phyloP scores from a whole-genome alignment of 2,329 filamentous ascomycete genomes.

The Drechslera avenae region DNA sequence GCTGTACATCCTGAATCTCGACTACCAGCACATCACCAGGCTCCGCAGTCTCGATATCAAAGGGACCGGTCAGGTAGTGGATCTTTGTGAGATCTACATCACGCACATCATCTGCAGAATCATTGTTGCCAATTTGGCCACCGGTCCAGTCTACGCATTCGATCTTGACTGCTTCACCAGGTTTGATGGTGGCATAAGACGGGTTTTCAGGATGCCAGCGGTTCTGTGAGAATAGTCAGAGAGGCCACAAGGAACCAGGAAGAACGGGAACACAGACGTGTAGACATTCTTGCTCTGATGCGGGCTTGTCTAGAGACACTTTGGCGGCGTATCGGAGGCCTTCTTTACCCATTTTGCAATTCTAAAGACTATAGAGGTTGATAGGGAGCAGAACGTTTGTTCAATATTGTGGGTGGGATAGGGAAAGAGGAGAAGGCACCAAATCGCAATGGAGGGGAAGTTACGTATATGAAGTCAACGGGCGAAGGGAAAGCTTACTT shows the following conservation, averaged over 20 bases:
- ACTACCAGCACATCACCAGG: conserved; percentile 85
- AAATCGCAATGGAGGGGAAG: conserved; percentile 6
- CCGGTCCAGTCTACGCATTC: conserved; percentile 80
- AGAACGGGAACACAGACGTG: conserved; percentile 61
- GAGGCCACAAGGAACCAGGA: background rate
- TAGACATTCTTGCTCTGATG: conserved; percentile 69
- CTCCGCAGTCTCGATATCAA: conserved; percentile 81
- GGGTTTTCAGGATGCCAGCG: conserved; percentile 93
- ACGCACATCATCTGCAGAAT: conserved; percentile 84
- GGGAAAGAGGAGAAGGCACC: background rate
- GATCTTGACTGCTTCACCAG: conserved; percentile 89
- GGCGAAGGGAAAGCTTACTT: conserved; percentile 22
- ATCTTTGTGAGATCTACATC: conserved; percentile 83
- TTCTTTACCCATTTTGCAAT: conserved; percentile 52
- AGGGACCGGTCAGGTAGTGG: conserved; percentile 89
- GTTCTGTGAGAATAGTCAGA: conserved; percentile 61
- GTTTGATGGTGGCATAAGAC: conserved; percentile 71
- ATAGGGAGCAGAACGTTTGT: background rate
- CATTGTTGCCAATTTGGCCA: conserved; percentile 87
- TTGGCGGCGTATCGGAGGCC: conserved; percentile 73
- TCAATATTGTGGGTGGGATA: background rate
- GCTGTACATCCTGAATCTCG: conserved; percentile 92
- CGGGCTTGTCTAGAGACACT: conserved; percentile 74
- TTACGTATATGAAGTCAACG: conserved; percentile 19
- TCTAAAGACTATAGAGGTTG: background rate